Evolutionary conservation across 2,329 filamentous ascomycete species (phyloP).

Genomic region (Apiospora pterosperma): DNA sequence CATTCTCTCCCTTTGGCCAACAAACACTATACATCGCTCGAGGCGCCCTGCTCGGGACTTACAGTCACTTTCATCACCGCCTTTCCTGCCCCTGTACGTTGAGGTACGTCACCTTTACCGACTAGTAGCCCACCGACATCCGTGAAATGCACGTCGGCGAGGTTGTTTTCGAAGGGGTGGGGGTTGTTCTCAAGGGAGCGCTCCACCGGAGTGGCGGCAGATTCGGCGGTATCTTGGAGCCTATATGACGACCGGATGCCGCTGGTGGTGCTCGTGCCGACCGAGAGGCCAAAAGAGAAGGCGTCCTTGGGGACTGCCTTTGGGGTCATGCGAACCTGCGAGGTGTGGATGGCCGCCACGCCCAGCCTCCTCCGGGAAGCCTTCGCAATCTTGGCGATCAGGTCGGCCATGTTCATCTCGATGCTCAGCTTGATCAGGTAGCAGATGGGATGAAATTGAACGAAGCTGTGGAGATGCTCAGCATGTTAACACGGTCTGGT

Average conservation of each 20-base stretch:
- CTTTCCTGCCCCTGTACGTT: not conserved
- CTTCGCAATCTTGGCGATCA: slow-evolving; percentile 37
- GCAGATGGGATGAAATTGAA: not conserved
- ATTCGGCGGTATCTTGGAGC: not conserved
- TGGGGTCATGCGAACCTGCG: not conserved
- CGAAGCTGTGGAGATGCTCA: not conserved
- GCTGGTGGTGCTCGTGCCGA: not conserved
- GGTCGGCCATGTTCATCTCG: slow-evolving; percentile 48
- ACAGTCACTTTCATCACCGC: not conserved
- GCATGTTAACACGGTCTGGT: not conserved
- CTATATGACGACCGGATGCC: not conserved
- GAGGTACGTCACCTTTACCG: not conserved
- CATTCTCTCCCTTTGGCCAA: not conserved
- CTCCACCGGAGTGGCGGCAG: not conserved
- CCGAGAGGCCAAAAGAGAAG: not conserved
- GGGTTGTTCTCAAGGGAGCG: not conserved
- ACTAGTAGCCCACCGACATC: not conserved
- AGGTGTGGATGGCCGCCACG: not conserved
- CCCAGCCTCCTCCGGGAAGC: not conserved
- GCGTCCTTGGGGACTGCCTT: not conserved
- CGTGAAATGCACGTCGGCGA: not conserved
- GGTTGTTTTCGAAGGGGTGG: not conserved
- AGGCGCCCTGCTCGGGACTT: not conserved
- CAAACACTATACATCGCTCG: not conserved
- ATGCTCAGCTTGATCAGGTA: slow-evolving; percentile 36